Conservation (phyloP, 805 yeast species). For the Saccharomycopsis lassenensis region DNA sequence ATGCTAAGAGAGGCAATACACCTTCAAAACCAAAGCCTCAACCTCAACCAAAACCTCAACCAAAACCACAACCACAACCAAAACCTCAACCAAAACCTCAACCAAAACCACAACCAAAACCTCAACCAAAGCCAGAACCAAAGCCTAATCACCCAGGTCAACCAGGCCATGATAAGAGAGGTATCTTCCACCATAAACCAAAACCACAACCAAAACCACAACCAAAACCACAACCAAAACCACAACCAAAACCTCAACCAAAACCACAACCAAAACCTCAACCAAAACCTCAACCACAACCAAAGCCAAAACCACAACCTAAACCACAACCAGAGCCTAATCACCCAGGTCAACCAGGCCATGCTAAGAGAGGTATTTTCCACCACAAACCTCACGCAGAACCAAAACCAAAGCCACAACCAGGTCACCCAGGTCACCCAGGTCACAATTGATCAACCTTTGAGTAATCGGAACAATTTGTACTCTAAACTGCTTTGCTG, state of each 20-base stretch:
- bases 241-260: neutral
- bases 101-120: no score
- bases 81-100: neutral
- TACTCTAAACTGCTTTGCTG: neutral
- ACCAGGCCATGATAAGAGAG: neutral
- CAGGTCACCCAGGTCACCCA: neutral
- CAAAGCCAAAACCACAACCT: neutral
- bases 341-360: neutral
- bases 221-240: neutral
- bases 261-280: neutral
- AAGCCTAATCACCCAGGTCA: neutral
- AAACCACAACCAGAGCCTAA: neutral
- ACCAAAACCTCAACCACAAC: neutral
- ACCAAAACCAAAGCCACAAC: neutral
- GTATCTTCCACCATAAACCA: neutral
- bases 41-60: constrained; percentile 1
- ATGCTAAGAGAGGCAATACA: neutral
- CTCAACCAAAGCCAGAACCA: no score
- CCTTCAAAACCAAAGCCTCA: constrained; percentile 1
- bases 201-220: neutral
- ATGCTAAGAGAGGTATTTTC: no score
- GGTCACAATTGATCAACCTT: neutral
- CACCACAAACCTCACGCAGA: neutral
- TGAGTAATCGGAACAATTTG: neutral
- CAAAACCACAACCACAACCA: neutral